Base-by-base conservation (phyloP, 306 rosid genomes). In the Begonia masoniana region DNA sequence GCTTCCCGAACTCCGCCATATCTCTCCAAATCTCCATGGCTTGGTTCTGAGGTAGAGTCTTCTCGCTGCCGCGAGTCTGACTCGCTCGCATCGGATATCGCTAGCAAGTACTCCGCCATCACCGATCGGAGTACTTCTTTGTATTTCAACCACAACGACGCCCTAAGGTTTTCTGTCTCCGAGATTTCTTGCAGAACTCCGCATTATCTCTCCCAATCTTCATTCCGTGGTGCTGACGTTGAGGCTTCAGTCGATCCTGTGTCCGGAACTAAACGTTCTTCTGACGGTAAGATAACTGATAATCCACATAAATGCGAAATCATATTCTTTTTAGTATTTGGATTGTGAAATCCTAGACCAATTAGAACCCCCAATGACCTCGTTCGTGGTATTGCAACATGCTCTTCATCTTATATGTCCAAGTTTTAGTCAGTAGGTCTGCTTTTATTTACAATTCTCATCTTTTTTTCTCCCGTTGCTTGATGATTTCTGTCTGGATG, bases 211-310 rank as follows among this genome's bases (percentile, higher is more conserved):
- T 21, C 24, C 4, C 24, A 21, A 21, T 21, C 24, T 21, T 21
- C 24, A 21, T 21, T 2, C 24, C 4, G 2, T 21, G 24, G 24
- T 21, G 24, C 24, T 21, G 24, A 21, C 4, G 24, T 21, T 1
- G 24, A 21, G 24, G 24, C 24, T 13, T 64, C 72, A 50, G 52
- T 63, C 17, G 94, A 82, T 53, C 59, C 70, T 52, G 59, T 55
- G 41, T 48, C 74, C 43, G 77, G 71, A 59, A 13, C 71, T 13
- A 85, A 89, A 65, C 97, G 95, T 72, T 50, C 94, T 41, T 62
- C 85, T 16, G 94, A 85, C 54, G 89, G 97, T 89, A 58, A 53
- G 39, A 5, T 5, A 31, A 5, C 7, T 31, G 10, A 52, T 23
- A 9, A 23, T 24, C 13, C 13, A 11, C 35, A 3, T 19, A 15